These are phyloP conservation scores for Fusarium subtropicale DNA, from an alignment of 2,329 filamentous ascomycete genomes.

Conservation along the genomic window DNA sequence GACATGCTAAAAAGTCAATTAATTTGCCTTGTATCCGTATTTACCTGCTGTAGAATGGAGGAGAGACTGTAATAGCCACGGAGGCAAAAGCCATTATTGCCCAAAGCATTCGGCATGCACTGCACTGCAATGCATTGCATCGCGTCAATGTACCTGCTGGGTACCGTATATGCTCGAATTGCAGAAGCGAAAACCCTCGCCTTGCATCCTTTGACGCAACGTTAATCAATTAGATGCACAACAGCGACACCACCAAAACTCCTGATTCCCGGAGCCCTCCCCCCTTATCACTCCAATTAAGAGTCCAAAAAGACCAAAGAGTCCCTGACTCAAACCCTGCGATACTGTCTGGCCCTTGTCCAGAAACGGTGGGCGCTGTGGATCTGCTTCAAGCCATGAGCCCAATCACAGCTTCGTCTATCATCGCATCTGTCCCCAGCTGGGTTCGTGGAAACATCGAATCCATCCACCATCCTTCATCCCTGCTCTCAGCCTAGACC, in stretches of 20 bases:
- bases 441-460: conserved; percentile 42
- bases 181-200: neutral
- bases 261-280: conserved; percentile 28
- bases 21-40: conserved; percentile 10
- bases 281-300: conserved; percentile 28
- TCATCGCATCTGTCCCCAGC: conserved; percentile 36
- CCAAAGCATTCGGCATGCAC: neutral
- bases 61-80: conserved; percentile 9
- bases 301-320: conserved; percentile 11
- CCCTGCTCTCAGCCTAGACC: conserved; percentile 36
- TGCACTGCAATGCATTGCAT: neutral
- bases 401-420: conserved; percentile 32
- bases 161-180: neutral
- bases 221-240: conserved; percentile 41
- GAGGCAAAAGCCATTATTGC: neutral
- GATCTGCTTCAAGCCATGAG: conserved; percentile 25
- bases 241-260: conserved; percentile 37
- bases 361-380: conserved; percentile 45
- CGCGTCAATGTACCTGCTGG: neutral
- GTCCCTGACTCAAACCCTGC: conserved; percentile 46
- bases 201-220: conserved; percentile 26
- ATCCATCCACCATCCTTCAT: conserved; percentile 30
- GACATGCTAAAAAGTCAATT: conserved; percentile 8
- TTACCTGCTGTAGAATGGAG: neutral
- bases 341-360: conserved; percentile 35